A percentile compares a stretch with the other conserved stretches of the same genome.
phyloP scores from a whole-genome alignment of 352 stramenopile species.

The Pythium brachiatum region DNA sequence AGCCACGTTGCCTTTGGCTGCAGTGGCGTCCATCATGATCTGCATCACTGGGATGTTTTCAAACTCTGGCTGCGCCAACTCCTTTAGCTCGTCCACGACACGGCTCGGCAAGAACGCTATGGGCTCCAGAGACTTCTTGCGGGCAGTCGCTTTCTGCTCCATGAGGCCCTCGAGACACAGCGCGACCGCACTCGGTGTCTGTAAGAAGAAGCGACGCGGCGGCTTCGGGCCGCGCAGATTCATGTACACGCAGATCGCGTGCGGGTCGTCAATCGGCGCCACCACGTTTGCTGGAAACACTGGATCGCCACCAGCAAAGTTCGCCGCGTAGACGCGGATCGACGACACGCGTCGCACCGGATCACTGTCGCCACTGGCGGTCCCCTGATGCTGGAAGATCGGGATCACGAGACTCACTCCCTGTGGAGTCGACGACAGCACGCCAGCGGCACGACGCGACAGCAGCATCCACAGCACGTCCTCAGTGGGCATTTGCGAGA shows the following conservation, averaged over 20 bases:
- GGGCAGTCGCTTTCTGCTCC: not conserved
- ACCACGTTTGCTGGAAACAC: not conserved
- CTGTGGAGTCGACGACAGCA: not conserved
- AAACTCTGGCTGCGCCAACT: not conserved
- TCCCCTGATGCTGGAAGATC: not conserved
- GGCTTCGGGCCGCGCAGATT: not conserved
- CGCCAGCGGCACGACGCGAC: not conserved
- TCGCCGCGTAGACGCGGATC: not conserved
- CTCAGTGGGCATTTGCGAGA: not conserved
- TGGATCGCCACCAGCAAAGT: not conserved
- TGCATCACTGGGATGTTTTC: not conserved
- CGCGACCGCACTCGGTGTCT: not conserved
- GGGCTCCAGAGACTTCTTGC: too few species aligned
- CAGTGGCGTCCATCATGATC: not conserved
- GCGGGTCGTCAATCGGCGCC: not conserved
- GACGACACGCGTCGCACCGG: not conserved
- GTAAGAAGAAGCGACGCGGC: not conserved
- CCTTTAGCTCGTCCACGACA: not conserved
- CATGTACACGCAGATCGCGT: not conserved
- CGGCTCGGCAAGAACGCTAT: not conserved
- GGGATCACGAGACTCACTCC: not conserved
- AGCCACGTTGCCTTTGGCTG: not conserved
- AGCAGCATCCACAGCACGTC: not conserved
- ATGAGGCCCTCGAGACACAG: not conserved
- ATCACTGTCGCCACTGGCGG: not conserved